phyloP scores from a whole-genome alignment of 1,139 yeast species.

The Nakaseomyces nivariensis region DNA sequence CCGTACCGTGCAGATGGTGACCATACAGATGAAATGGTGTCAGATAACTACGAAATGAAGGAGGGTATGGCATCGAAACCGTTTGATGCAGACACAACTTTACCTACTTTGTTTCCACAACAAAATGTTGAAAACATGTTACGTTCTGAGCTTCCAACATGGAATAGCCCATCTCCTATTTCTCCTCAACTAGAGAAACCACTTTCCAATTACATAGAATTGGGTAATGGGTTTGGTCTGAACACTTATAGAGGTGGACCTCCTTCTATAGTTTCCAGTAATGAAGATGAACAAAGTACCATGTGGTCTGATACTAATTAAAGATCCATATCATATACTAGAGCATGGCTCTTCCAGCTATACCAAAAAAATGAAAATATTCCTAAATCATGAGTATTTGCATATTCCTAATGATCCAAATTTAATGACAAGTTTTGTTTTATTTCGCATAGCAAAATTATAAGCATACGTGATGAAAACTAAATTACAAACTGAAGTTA shows the following conservation, averaged over 20 bases:
- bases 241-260: conserved; percentile 21
- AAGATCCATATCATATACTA: neutral
- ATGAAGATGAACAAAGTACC: conserved; percentile 6
- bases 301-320: neutral
- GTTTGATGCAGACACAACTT: neutral
- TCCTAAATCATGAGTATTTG: neutral
- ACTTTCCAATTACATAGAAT: conserved; percentile 14
- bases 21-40: neutral
- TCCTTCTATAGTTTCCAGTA: conserved; percentile 17
- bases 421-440: no score
- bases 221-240: conserved; percentile 23
- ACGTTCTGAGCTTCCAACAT: neutral
- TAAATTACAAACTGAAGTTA: no score
- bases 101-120: neutral
- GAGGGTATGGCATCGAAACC: neutral
- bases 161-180: neutral
- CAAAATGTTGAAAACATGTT: neutral
- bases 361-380: neutral
- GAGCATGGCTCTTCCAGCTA: neutral
- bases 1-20: neutral
- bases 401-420: no score
- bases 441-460: no score
- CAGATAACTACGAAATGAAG: neutral
- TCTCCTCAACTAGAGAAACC: neutral
- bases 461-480: no score